These are phyloP conservation scores for Hirschfeldia incana DNA, from an alignment of 345 rosid genomes.

Conservation along the genomic window DNA sequence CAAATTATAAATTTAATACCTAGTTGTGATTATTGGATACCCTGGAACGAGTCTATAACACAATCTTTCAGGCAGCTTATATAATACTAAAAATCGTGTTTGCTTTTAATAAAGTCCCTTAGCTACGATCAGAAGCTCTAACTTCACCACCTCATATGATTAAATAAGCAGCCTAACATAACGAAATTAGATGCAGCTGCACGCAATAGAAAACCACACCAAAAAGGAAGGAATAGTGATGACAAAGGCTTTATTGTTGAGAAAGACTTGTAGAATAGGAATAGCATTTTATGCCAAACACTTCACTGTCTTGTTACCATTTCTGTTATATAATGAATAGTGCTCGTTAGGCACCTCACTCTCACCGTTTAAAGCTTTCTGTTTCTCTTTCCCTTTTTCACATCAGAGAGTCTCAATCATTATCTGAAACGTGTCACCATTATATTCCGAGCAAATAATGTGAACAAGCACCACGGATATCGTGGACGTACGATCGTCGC, in stretches of 20 bases:
- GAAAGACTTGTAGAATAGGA: constrained; percentile 25
- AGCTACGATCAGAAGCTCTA: neutral
- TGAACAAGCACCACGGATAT: constrained; percentile 25
- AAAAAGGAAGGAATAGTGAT: constrained; percentile 10
- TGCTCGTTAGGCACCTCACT: constrained; percentile 29
- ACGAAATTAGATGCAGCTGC: neutral
- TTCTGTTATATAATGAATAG: constrained; percentile 6
- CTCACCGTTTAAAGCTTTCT: constrained; percentile 26
- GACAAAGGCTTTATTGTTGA: constrained; percentile 15
- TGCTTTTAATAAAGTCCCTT: neutral
- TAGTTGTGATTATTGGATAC: neutral
- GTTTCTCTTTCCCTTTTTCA: constrained; percentile 23
- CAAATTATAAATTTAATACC: neutral
- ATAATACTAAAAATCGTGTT: neutral
- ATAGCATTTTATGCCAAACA: constrained; percentile 31
- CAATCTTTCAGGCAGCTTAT: neutral
- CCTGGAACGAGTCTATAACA: neutral
- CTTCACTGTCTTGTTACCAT: constrained; percentile 27
- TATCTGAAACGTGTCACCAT: constrained; percentile 16
- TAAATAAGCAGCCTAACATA: neutral
- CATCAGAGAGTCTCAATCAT: constrained; percentile 13
- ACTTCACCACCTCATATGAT: constrained; percentile 1
- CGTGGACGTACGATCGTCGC: constrained; percentile 17
- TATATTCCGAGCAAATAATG: constrained; percentile 16
- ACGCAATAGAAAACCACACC: constrained; percentile 18